Percentiles rank a stretch among this genome's conserved stretches.
Evolutionary conservation across 2,329 filamentous ascomycete genomes (phyloP).

Genomic region (Trichoderma oligosporum): DNA sequence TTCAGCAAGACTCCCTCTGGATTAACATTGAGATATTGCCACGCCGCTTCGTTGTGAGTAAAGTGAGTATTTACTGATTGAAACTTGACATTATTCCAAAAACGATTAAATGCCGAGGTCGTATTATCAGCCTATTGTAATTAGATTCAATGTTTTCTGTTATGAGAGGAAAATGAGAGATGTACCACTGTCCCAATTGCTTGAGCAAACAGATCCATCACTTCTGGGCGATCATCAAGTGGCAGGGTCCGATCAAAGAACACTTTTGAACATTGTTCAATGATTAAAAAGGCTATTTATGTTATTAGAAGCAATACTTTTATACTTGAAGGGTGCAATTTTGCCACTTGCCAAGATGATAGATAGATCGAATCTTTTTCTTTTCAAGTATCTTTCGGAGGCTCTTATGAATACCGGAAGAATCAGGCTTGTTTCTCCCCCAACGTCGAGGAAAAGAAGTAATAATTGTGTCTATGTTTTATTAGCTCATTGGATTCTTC

Average conservation of each 20-base stretch:
- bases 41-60: too few species aligned
- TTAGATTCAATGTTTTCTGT: not conserved
- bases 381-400: not conserved
- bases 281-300: not conserved
- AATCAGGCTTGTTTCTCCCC: not conserved
- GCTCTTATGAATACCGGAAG: not conserved
- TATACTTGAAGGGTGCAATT: not conserved
- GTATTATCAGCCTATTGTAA: not conserved
- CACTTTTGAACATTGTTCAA: not conserved
- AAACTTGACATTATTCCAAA: not conserved
- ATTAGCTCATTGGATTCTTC: not conserved
- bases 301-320: not conserved
- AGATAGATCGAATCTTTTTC: not conserved
- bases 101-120: not conserved
- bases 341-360: not conserved
- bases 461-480: not conserved
- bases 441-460: not conserved
- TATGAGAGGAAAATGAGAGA: not conserved
- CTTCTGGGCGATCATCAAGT: not conserved
- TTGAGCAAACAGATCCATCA: constrained; percentile 1
- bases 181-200: not conserved
- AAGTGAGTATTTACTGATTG: too few species aligned
- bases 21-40: not conserved
- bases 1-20: not conserved
- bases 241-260: not conserved